phyloP scores from a whole-genome alignment of 371 early-diverging fungal genomes.

The Mucor sp. region DNA sequence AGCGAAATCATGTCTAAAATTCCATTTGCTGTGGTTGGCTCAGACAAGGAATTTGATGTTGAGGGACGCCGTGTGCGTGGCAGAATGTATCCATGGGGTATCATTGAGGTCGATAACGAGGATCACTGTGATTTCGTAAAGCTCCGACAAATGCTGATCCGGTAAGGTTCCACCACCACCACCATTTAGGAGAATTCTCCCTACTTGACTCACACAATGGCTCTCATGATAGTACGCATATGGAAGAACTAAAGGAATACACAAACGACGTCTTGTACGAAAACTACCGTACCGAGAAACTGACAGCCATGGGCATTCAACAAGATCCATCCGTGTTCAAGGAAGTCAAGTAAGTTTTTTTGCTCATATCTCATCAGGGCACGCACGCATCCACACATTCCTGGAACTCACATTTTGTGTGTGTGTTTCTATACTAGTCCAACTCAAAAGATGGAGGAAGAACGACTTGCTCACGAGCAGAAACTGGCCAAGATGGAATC shows the following conservation, averaged over 20 bases:
- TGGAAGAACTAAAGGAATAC: constrained; percentile 92
- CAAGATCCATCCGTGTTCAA: constrained; percentile 80
- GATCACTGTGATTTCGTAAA: constrained; percentile 94
- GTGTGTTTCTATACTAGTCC: no score
- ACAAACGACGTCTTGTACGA: constrained; percentile 95
- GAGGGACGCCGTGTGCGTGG: constrained; percentile 87
- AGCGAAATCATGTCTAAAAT: constrained; percentile 93
- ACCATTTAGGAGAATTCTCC: neutral
- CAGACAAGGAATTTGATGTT: constrained; percentile 83
- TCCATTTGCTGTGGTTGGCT: constrained; percentile 97
- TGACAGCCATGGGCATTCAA: constrained; percentile 77
- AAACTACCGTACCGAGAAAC: constrained; percentile 92
- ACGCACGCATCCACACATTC: neutral
- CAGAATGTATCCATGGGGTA: constrained; percentile 95
- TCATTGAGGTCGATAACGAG: constrained; percentile 92
- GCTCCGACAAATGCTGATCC: constrained; percentile 88
- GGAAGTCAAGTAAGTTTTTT: constrained; percentile 68
- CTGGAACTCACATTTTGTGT: neutral
- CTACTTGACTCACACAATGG: neutral
- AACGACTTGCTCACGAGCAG: constrained; percentile 87
- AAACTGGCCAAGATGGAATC: constrained; percentile 96
- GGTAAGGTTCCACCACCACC: constrained; percentile 46
- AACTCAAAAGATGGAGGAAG: constrained; percentile 90
- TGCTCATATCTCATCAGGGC: no score
- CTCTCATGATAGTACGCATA: constrained; percentile 63